Base-by-base conservation (phyloP, 768 basidiomycete species). In the Coprinopsis marcescibilis region DNA sequence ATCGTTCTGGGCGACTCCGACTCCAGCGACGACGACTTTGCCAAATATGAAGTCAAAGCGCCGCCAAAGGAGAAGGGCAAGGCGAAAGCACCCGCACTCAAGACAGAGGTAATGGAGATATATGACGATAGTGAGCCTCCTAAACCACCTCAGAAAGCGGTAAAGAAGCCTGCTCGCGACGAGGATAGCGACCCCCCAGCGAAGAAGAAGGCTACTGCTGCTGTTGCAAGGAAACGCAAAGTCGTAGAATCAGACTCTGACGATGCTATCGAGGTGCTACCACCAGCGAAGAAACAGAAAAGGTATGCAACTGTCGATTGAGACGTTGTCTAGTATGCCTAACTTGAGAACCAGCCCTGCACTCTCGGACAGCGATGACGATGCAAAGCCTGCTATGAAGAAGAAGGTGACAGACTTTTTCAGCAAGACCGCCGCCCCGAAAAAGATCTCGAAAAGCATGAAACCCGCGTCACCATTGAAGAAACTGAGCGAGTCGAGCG, bases 381-480 rank as follows among this genome's bases (percentile, higher is more conserved):
- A 60, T 27, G 45, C 60, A 37, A 75, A 76, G 51, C 78, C 79
- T 5, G 70, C 64, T 0, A 62, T 66, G 45, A 85, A 83, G 72
- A 81, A 77, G 65, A 72, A 71, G 45, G 65, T 84, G 46, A 76
- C 76, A 3, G 81, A 83, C 56, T 85, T 83, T 69, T 81, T 84
- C 53, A 63, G 61, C 29, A 81, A 82, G 58, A 60, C 65, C 8
- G 57, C 64, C 1, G 70, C 66, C 13, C 55, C 58, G 36, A 70
- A 73, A 48, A 81, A 80, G 56, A 65, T 81, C 8, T 78, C 81
- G 21, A 73, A 74, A 59, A 79, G 67, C 58, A 81, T 78, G 66
- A 79, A 79, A 56, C 71, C 77, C 3, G 80, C 76, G 30, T 76
- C 74, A 26, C 74, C 44, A 38, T 26, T 61, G 59, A 59, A 27